Percentiles rank a stretch among this genome's conserved stretches.
Conservation (phyloP, 208 protist genomes). For the Herpetomonas tarakana region DNA sequence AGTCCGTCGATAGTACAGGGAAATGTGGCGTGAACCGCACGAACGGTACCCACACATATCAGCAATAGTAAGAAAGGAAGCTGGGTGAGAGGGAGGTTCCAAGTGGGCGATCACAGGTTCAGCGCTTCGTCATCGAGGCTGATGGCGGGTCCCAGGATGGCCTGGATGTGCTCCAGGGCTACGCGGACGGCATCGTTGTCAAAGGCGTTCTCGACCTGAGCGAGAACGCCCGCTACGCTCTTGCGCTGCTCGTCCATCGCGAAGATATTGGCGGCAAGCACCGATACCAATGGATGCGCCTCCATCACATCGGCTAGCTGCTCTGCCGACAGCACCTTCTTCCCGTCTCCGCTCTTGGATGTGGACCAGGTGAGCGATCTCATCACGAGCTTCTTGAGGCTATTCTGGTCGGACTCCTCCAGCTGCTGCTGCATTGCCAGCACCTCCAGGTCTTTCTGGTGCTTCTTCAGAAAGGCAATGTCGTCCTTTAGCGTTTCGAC, state of each 20-base stretch:
- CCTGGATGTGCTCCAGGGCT: conserved; percentile 4
- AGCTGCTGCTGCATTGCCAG: conserved; percentile 40
- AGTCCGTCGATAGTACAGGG: too few relatives aligned
- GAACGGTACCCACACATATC: too few relatives aligned
- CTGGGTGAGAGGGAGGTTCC: too few relatives aligned
- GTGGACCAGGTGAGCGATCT: conserved; percentile 14
- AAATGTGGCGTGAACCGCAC: too few relatives aligned
- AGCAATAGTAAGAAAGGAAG: too few relatives aligned
- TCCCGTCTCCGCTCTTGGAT: not conserved
- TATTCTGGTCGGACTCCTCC: conserved; percentile 24
- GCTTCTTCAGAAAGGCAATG: conserved; percentile 15
- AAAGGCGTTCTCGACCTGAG: conserved; percentile 5
- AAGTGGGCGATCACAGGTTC: too few relatives aligned
- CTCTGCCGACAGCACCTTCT: conserved; percentile 4
- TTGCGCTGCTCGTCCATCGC: conserved; percentile 8
- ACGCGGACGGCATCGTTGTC: conserved; percentile 3
- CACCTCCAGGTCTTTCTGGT: conserved; percentile 32
- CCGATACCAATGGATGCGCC: conserved; percentile 6
- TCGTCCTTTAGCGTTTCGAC: conserved; percentile 39
- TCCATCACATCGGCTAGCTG: conserved; percentile 7
- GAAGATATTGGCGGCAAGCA: conserved; percentile 9
- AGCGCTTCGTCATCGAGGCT: conserved; percentile 8
- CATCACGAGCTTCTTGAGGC: conserved; percentile 28
- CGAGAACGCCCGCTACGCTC: conserved; percentile 8
- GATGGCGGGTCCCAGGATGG: conserved; percentile 7